Conservation (phyloP, 257 asterid genomes). For the Solanum raphanifolium region DNA sequence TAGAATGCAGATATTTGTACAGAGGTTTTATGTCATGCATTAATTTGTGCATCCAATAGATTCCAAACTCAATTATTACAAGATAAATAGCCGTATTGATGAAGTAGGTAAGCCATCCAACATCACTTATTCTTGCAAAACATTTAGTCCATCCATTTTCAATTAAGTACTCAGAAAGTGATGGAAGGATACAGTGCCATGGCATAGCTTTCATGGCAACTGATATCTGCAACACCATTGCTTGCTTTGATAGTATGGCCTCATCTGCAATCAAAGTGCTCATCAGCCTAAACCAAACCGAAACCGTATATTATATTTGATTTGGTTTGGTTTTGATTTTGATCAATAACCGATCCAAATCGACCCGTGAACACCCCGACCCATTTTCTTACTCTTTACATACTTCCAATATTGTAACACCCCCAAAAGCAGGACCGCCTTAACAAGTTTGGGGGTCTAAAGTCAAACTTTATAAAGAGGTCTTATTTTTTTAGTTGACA, state of each 20-base stretch:
- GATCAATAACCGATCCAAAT: too few relatives aligned
- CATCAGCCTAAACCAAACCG: not conserved
- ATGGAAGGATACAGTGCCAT: slow-evolving; percentile 44
- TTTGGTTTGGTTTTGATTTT: too few relatives aligned
- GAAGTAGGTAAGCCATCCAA: slow-evolving; percentile 47
- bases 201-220: slow-evolving; percentile 63
- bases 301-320: too few relatives aligned
- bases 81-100: slow-evolving; percentile 43
- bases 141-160: slow-evolving; percentile 69
- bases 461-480: too few relatives aligned
- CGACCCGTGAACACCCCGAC: too few relatives aligned
- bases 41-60: slow-evolving; percentile 95
- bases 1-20: slow-evolving; percentile 84
- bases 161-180: slow-evolving; percentile 38
- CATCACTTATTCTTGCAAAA: slow-evolving; percentile 57
- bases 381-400: too few relatives aligned
- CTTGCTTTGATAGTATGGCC: slow-evolving; percentile 41
- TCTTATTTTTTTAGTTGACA: too few relatives aligned
- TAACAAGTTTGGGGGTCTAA: too few relatives aligned
- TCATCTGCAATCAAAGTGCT: slow-evolving; percentile 24
- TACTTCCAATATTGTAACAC: too few relatives aligned
- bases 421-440: too few relatives aligned
- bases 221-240: slow-evolving; percentile 64
- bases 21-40: slow-evolving; percentile 92
- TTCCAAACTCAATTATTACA: slow-evolving; percentile 85